Evolutionary conservation across 495 filamentous ascomycete genomes (phyloP).

Genomic region (Endocarpon pusillum): DNA sequence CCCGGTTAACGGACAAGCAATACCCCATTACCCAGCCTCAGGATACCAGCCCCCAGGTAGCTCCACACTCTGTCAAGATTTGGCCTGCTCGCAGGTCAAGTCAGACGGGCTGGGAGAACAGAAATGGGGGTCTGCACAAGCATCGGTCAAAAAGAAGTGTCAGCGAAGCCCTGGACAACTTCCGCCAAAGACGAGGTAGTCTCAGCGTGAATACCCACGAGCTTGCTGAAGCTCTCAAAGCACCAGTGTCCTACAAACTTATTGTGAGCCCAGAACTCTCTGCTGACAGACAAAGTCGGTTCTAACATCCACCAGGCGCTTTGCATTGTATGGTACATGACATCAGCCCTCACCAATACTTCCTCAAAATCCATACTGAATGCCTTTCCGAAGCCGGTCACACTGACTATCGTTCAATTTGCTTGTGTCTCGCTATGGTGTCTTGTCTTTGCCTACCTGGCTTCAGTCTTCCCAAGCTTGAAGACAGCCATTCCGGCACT

Average conservation of each 20-base stretch:
- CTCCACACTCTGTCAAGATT: no score
- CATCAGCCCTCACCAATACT: constrained; percentile 88
- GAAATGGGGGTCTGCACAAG: constrained; percentile 31
- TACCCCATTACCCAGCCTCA: no score
- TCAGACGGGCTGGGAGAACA: constrained; percentile 20
- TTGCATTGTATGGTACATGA: constrained; percentile 81
- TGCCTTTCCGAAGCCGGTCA: constrained; percentile 79
- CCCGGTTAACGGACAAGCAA: no score
- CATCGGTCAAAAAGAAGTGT: constrained; percentile 69
- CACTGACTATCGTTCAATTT: constrained; percentile 90
- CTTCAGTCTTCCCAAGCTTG: constrained; percentile 48
- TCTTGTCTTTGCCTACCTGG: constrained; percentile 55
- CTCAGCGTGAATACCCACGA: constrained; percentile 87
- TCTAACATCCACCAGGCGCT: constrained; percentile 39
- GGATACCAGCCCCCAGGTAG: no score
- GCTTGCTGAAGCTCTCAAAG: constrained; percentile 75
- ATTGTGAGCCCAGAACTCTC: constrained; percentile 41
- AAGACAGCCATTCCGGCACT: constrained; percentile 57
- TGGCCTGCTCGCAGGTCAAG: no score
- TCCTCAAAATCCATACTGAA: constrained; percentile 96
- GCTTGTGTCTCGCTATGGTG: constrained; percentile 85
- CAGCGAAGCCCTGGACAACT: constrained; percentile 65
- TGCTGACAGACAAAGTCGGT: background rate
- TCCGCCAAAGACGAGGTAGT: constrained; percentile 59
- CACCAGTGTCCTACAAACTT: constrained; percentile 73